Base-by-base conservation (phyloP, 805 yeast species). In the Pichia rugopelliculosa region DNA sequence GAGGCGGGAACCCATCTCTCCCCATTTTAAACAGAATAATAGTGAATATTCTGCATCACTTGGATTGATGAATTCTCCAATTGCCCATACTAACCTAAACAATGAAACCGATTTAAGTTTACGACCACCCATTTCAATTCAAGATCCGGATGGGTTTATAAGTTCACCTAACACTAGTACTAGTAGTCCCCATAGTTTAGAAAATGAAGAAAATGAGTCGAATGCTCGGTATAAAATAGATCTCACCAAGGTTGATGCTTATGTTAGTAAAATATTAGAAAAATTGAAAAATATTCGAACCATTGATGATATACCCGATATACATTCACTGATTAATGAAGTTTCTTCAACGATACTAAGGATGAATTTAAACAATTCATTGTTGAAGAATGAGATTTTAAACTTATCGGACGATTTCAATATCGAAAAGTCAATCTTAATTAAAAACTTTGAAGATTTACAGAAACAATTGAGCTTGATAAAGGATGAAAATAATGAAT, bases 321-420 rank as follows among this genome's bases (percentile, higher is more conserved):
- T 44, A 15, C 41, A n/a, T 15, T 10, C 27, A 21, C 12, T 44
- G 8, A 44, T 44, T 21, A 17, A 36, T 21, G 27, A 25, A 20
- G n/a, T 51, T 4, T 48, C 54, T 39, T 55, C 59, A 18, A 53
- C 62, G 9, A 46, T 66, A 1, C 50, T 66, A 24, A 54, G 66
- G 36, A 45, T 65, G 39, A 67, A 66, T 42, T 48, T 67, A 25
- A 57, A 52, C 43, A 66, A 65, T 46, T 66, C 65, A 42, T 47
- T 67, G 21, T 49, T 56, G 17, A 61, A 59, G 44, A 56, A 53
- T 42, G 67, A 66, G 44, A 40, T 64, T 39, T 53, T 51, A 18
- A 50, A 56, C 18, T 55, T 55, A 25, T 54, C 55, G 25, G 68
- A 64, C 38, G 67, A 64, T 25, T 53, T 51, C 34, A 50, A 53